Conservation (phyloP, 345 rosid species). For the Viola odorata region DNA sequence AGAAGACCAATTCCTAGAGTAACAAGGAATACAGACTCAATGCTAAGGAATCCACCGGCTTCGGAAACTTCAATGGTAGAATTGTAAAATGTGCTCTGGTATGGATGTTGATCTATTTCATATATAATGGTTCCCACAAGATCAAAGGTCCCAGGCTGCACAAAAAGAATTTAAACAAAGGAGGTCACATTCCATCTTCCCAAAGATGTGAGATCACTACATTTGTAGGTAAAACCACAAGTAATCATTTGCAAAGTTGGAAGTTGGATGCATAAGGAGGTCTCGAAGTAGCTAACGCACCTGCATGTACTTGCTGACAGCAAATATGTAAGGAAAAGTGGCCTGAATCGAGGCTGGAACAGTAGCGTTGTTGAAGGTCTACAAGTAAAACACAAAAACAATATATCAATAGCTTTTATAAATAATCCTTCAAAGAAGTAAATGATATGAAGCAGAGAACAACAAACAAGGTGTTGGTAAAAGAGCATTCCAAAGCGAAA, state of each 20-base stretch:
- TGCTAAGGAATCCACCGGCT: slow-evolving; percentile 62
- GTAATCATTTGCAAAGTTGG: background rate
- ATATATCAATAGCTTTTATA: too few species aligned
- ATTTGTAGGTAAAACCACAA: too few species aligned
- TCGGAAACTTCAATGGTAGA: slow-evolving; percentile 94
- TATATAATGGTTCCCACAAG: slow-evolving; percentile 75
- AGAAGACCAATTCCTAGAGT: slow-evolving; percentile 65
- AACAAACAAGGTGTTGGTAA: background rate
- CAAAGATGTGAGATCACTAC: too few species aligned
- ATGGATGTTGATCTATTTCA: slow-evolving; percentile 74
- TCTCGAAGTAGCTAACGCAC: slow-evolving; percentile 25
- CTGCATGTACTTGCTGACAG: slow-evolving; percentile 85
- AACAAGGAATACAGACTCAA: slow-evolving; percentile 82
- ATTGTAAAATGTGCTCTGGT: slow-evolving; percentile 66
- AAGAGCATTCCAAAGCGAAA: too few species aligned
- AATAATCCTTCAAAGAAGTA: too few species aligned
- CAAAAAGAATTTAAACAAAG: background rate
- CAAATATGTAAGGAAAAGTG: slow-evolving; percentile 72
- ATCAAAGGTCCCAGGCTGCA: slow-evolving; percentile 87
- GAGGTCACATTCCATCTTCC: too few species aligned
- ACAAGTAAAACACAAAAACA: slow-evolving; percentile 15
- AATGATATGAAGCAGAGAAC: too few species aligned
- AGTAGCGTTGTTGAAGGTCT: slow-evolving; percentile 82
- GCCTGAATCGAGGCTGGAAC: slow-evolving; percentile 70
- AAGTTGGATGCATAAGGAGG: background rate